Conservation (phyloP, 768 basidiomycete genomes). For the Boletus sp. region DNA sequence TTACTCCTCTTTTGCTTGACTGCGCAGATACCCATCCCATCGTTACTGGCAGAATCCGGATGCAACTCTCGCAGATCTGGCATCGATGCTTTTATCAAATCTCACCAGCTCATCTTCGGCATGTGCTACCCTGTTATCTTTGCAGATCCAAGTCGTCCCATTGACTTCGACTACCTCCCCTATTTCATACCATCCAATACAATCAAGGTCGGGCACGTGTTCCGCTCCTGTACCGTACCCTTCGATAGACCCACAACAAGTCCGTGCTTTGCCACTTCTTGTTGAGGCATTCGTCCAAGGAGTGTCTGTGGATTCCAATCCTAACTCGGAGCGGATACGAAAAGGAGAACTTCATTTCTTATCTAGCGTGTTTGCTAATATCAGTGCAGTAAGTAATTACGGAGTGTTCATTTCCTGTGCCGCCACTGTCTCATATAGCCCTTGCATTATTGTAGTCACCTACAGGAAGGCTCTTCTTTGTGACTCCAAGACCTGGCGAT, state of each 20-base stretch:
- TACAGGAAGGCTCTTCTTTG: constrained; percentile 73
- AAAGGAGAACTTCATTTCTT: constrained; percentile 90
- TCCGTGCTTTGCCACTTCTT: constrained; percentile 74
- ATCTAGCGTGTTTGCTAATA: constrained; percentile 90
- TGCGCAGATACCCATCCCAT: constrained; percentile 9
- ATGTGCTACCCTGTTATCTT: constrained; percentile 57
- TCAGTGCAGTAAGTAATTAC: constrained; percentile 61
- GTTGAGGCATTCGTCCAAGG: constrained; percentile 86
- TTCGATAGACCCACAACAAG: constrained; percentile 45
- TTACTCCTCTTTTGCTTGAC: constrained; percentile 11
- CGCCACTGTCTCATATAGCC: neutral
- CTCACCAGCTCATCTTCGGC: constrained; percentile 71
- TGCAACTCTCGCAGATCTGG: constrained; percentile 87
- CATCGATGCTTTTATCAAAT: constrained; percentile 97
- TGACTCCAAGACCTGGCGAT: constrained; percentile 61
- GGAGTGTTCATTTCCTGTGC: neutral
- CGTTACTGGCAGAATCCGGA: constrained; percentile 66
- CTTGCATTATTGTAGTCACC: constrained; percentile 49
- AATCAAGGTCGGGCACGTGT: constrained; percentile 80
- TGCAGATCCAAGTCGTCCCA: constrained; percentile 63
- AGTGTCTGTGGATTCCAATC: constrained; percentile 50
- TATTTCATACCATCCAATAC: constrained; percentile 63
- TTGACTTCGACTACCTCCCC: constrained; percentile 39
- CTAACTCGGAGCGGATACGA: constrained; percentile 46
- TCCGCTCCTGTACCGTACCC: constrained; percentile 72